Conservation (phyloP, 1,284 basidiomycete species). For the Vanrija humicola region DNA sequence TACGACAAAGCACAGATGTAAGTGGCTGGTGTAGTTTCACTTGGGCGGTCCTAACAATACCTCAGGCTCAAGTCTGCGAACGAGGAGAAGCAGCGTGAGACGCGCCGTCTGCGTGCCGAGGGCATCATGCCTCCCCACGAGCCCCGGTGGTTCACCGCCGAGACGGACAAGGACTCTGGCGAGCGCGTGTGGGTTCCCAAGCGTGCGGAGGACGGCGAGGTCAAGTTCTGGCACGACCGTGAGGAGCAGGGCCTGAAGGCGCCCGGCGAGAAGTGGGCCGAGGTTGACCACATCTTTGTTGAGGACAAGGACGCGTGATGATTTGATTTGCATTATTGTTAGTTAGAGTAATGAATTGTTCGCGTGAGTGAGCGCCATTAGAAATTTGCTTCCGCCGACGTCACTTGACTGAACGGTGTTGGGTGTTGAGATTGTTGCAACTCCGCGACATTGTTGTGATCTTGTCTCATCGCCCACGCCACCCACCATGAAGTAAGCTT, state of each 20-base stretch:
- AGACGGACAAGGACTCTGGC: slow-evolving; percentile 76
- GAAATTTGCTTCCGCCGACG: too few species aligned
- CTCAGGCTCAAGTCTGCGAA: slow-evolving; percentile 67
- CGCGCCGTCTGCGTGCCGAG: slow-evolving; percentile 70
- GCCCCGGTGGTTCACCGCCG: slow-evolving; percentile 75
- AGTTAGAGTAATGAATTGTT: too few species aligned
- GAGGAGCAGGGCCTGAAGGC: slow-evolving; percentile 58
- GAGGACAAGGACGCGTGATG: slow-evolving; percentile 43
- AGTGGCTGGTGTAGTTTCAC: slow-evolving; percentile 2
- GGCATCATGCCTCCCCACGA: slow-evolving; percentile 68
- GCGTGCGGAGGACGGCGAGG: slow-evolving; percentile 52
- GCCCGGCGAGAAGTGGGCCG: slow-evolving; percentile 58
- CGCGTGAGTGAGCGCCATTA: too few species aligned
- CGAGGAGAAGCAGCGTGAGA: slow-evolving; percentile 82
- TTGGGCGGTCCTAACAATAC: not conserved
- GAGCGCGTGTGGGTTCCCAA: slow-evolving; percentile 79
- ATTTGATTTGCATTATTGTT: too few species aligned
- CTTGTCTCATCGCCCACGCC: too few species aligned
- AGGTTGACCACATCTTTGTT: slow-evolving; percentile 76
- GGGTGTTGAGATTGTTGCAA: too few species aligned
- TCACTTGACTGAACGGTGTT: too few species aligned
- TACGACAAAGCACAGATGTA: slow-evolving; percentile 81
- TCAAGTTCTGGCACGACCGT: slow-evolving; percentile 82
- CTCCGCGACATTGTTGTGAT: too few species aligned
- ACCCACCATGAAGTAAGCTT: slow-evolving; percentile 21